Conservation (phyloP, 139 green algal species). For the Penium margaritaceum region DNA sequence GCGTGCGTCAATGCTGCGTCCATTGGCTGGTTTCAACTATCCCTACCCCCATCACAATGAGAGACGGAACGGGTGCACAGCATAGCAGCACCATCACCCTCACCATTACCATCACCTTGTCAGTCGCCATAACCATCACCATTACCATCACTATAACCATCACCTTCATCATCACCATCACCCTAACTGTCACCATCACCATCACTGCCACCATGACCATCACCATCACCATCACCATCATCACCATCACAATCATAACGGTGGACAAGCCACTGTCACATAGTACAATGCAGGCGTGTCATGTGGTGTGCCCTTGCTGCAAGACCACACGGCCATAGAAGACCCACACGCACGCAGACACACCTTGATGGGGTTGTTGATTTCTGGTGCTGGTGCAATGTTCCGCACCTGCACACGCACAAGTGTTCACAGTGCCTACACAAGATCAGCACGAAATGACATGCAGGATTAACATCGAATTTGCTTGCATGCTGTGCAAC, state of each 20-base stretch:
- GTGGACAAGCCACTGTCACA: no score
- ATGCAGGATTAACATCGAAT: no score
- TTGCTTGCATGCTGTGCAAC: no score
- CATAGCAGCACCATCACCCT: not conserved
- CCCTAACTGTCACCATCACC: not conserved
- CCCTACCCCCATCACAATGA: not conserved
- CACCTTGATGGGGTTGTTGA: slow-evolving; percentile 52
- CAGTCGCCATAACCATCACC: no score
- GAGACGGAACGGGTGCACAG: not conserved
- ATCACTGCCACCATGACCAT: not conserved
- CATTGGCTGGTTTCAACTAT: not conserved
- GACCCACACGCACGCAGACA: no score
- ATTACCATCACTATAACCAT: not conserved
- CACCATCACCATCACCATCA: not conserved
- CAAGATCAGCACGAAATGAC: no score
- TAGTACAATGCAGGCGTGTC: no score
- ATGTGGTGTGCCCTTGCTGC: not conserved
- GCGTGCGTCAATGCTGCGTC: not conserved
- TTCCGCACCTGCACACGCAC: slow-evolving; percentile 40
- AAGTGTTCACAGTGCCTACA: no score
- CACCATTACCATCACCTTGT: not conserved
- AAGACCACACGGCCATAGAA: no score
- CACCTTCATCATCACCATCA: not conserved
- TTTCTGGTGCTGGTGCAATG: slow-evolving; percentile 33
- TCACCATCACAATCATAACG: no score